A percentile compares a stretch with the other conserved stretches of the same genome.
Evolutionary conservation across 345 rosid genomes (phyloP).

Genomic region (Boechera stricta): DNA sequence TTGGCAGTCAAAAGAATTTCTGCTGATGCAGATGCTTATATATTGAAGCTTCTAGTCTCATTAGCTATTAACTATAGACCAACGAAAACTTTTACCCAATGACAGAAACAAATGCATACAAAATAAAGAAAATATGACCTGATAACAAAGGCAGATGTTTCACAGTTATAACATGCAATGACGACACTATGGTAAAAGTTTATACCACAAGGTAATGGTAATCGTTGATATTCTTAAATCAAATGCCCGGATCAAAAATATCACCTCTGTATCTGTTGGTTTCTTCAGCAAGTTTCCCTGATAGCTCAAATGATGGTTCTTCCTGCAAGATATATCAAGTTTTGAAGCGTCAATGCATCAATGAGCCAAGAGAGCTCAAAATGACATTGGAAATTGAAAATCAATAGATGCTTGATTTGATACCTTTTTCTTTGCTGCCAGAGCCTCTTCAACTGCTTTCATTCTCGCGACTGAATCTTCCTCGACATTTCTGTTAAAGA

Average conservation of each 20-base stretch:
- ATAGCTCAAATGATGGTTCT: constrained; percentile 90
- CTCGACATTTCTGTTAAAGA: constrained; percentile 60
- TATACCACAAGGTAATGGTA: constrained; percentile 5
- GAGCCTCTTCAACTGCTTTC: constrained; percentile 89
- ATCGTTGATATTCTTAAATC: constrained; percentile 8
- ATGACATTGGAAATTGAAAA: background rate
- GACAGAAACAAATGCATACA: background rate
- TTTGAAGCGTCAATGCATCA: constrained; percentile 4
- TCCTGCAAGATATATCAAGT: constrained; percentile 58
- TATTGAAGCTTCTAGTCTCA: constrained; percentile 9
- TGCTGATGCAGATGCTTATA: constrained; percentile 6
- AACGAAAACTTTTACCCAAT: background rate
- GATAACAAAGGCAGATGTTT: constrained; percentile 15
- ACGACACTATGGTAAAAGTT: constrained; percentile 22
- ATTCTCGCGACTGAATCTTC: constrained; percentile 76
- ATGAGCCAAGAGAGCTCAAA: constrained; percentile 12
- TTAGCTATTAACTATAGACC: background rate
- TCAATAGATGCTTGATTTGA: constrained; percentile 4
- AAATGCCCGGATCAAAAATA: constrained; percentile 4
- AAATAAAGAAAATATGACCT: background rate
- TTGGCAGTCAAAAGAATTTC: background rate
- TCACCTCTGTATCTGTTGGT: constrained; percentile 91
- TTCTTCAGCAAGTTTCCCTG: constrained; percentile 98
- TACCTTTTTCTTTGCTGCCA: constrained; percentile 85
- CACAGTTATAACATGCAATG: constrained; percentile 18